Percentiles rank a stretch among this genome's conserved stretches.
phyloP scores from a whole-genome alignment of 768 basidiomycete species.

The Agaricus sinodeliciosus region DNA sequence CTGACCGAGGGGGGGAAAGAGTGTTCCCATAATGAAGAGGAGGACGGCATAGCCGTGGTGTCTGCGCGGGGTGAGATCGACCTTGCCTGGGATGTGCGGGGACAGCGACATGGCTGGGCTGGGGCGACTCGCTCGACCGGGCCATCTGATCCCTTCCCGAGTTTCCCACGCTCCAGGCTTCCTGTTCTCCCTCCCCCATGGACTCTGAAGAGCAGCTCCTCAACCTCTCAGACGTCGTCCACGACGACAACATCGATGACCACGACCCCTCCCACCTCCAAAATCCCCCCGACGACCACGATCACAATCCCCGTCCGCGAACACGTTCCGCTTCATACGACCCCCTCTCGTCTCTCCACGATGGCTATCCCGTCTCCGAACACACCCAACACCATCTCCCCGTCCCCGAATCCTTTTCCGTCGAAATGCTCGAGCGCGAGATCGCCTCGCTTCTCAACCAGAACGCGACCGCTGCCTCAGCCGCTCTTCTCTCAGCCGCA shows the following conservation, averaged over 20 bases:
- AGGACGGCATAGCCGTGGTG: slow-evolving; percentile 79
- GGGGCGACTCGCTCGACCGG: not conserved
- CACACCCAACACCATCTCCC: slow-evolving; percentile 29
- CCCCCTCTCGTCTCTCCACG: slow-evolving; percentile 31
- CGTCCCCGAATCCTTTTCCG: slow-evolving; percentile 46
- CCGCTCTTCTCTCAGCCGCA: slow-evolving; percentile 57
- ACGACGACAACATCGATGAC: slow-evolving; percentile 68
- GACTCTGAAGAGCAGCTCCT: slow-evolving; percentile 60
- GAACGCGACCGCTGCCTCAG: slow-evolving; percentile 64
- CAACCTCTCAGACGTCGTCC: slow-evolving; percentile 78
- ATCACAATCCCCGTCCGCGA: slow-evolving; percentile 22
- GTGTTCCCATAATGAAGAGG: slow-evolving; percentile 82
- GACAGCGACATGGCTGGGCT: slow-evolving; percentile 20
- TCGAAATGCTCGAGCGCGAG: slow-evolving; percentile 74
- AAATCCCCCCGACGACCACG: slow-evolving; percentile 20
- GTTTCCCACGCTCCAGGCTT: slow-evolving; percentile 6
- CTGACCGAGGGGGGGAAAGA: slow-evolving; percentile 36
- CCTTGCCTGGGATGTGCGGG: slow-evolving; percentile 38
- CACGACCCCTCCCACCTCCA: slow-evolving; percentile 33
- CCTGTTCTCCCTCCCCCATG: slow-evolving; percentile 23
- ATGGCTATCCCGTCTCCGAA: slow-evolving; percentile 29
- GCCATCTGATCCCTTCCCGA: slow-evolving; percentile 6
- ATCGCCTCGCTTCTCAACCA: slow-evolving; percentile 70
- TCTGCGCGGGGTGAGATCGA: slow-evolving; percentile 58
- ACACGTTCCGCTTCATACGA: slow-evolving; percentile 19